phyloP scores from a whole-genome alignment of 192 early-diverging fungal species.

The Coemansia nantahalensis region DNA sequence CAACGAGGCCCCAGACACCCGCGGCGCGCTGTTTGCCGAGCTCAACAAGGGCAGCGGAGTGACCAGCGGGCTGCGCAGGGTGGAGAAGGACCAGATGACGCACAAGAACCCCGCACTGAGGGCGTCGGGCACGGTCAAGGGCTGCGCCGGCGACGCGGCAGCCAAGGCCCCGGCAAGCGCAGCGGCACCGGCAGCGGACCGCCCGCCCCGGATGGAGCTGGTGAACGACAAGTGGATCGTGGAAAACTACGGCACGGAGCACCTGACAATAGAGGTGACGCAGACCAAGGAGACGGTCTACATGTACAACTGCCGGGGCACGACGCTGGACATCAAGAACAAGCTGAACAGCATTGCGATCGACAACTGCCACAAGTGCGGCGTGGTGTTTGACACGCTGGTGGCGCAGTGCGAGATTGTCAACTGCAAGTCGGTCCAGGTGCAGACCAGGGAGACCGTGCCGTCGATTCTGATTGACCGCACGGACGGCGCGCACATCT shows the following conservation, averaged over 20 bases:
- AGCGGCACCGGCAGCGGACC: not conserved
- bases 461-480: slow-evolving; percentile 92
- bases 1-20: slow-evolving; percentile 3
- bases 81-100: slow-evolving; percentile 95
- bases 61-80: slow-evolving; percentile 85
- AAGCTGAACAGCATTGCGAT: slow-evolving; percentile 92
- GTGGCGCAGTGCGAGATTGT: slow-evolving; percentile 87
- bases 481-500: slow-evolving; percentile 90
- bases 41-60: slow-evolving; percentile 77
- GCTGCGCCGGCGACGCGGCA: slow-evolving; percentile 2
- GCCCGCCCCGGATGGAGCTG: slow-evolving; percentile 73
- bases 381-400: slow-evolving; percentile 76
- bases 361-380: slow-evolving; percentile 85
- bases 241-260: slow-evolving; percentile 75
- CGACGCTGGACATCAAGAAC: slow-evolving; percentile 85
- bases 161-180: not conserved
- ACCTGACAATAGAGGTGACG: slow-evolving; percentile 75
- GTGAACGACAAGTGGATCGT: slow-evolving; percentile 94
- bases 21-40: slow-evolving; percentile 74
- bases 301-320: slow-evolving; percentile 91
- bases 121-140: slow-evolving; percentile 58
- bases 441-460: slow-evolving; percentile 79
- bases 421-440: slow-evolving; percentile 83
- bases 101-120: slow-evolving; percentile 97
- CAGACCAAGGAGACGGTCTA: slow-evolving; percentile 88